Evolutionary conservation across 2,329 filamentous ascomycete genomes (phyloP).

Genomic region (Pyrenophora teres): DNA sequence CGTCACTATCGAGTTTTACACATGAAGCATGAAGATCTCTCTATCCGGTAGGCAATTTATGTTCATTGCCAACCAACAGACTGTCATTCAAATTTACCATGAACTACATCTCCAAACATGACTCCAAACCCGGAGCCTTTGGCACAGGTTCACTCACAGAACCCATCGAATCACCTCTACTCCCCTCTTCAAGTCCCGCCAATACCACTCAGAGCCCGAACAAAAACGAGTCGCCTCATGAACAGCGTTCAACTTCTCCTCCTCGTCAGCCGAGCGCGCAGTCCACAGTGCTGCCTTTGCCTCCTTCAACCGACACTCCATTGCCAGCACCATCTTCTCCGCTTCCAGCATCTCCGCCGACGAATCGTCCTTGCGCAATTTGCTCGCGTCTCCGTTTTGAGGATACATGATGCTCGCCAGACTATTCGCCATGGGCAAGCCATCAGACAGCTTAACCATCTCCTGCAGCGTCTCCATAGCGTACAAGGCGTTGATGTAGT

Average conservation of each 20-base stretch:
- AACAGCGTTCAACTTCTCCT: neutral
- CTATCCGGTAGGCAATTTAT: no score
- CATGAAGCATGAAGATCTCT: no score
- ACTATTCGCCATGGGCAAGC: neutral
- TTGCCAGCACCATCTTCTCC: slow-evolving; percentile 11
- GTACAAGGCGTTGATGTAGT: neutral
- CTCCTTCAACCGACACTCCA: slow-evolving; percentile 6
- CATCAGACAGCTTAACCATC: neutral
- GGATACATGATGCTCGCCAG: neutral
- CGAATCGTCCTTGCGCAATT: neutral
- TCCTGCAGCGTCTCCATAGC: neutral
- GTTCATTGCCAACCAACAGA: no score
- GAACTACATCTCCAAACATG: no score
- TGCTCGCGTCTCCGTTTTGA: neutral
- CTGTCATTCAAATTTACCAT: no score
- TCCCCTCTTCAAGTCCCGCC: neutral
- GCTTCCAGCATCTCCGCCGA: slow-evolving; percentile 1
- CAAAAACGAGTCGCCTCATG: neutral
- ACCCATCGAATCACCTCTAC: neutral
- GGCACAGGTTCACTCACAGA: neutral
- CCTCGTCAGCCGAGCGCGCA: neutral
- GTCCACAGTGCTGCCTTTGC: slow-evolving; percentile 2
- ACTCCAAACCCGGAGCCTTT: neutral
- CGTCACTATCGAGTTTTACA: no score
- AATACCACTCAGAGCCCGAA: neutral